These are phyloP conservation scores for Osmanthus fragrans DNA, from an alignment of 257 asterid genomes.

Conservation along the genomic window DNA sequence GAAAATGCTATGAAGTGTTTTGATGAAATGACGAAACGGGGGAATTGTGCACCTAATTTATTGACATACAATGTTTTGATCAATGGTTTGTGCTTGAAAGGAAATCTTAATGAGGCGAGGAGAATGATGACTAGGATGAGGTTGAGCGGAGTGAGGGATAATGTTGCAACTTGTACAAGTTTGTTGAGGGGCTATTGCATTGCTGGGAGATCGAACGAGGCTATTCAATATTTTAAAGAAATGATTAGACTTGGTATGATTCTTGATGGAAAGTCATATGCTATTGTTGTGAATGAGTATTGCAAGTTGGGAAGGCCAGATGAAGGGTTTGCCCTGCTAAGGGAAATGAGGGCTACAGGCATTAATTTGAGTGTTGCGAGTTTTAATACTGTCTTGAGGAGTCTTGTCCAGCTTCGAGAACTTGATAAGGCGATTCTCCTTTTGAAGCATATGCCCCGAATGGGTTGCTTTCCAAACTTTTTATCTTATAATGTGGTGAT, in stretches of 20 bases:
- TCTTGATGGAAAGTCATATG: constrained; percentile 39
- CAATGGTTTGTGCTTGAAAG: constrained; percentile 49
- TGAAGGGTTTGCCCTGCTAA: constrained; percentile 39
- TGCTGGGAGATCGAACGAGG: constrained; percentile 46
- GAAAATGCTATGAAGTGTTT: constrained; percentile 43
- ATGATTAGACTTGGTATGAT: constrained; percentile 40
- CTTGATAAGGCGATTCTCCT: constrained; percentile 34
- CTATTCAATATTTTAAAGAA: constrained; percentile 45
- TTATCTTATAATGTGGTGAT: constrained; percentile 42
- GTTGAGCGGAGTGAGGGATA: constrained; percentile 39
- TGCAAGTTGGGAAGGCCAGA: constrained; percentile 46
- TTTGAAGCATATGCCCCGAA: constrained; percentile 39
- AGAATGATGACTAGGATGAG: constrained; percentile 51
- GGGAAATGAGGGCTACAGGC: constrained; percentile 39
- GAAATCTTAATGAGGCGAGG: constrained; percentile 45
- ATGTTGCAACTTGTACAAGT: constrained; percentile 42
- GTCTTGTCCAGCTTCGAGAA: constrained; percentile 29
- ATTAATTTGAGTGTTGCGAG: constrained; percentile 27
- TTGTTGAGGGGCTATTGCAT: constrained; percentile 50
- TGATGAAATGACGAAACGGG: constrained; percentile 36
- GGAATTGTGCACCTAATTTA: constrained; percentile 39
- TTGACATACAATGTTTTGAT: constrained; percentile 49
- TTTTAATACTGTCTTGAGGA: constrained; percentile 42
- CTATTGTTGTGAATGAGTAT: constrained; percentile 40
- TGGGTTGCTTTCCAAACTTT: constrained; percentile 46